Conservation (phyloP, 1,284 basidiomycete species). For the Cryptococcus maquisensis region DNA sequence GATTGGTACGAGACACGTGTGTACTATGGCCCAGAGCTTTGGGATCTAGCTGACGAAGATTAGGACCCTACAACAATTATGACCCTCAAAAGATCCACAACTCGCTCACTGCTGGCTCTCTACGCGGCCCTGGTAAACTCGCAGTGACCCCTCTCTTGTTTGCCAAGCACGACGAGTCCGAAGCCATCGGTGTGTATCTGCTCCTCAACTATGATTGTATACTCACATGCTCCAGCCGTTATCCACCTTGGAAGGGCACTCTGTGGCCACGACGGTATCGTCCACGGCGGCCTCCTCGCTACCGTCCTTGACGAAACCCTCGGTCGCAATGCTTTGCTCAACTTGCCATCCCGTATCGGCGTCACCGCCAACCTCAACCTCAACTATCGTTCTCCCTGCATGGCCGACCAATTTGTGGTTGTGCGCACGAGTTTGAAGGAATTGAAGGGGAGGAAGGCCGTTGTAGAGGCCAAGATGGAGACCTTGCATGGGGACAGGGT, state of each 20-base stretch:
- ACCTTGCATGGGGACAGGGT: constrained; percentile 71
- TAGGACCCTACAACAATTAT: constrained; percentile 65
- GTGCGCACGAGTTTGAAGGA: constrained; percentile 60
- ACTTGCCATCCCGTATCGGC: constrained; percentile 83
- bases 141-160: constrained; percentile 72
- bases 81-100: constrained; percentile 66
- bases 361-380: constrained; percentile 79
- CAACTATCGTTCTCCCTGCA: constrained; percentile 73
- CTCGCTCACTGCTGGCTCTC: constrained; percentile 75
- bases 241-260: constrained; percentile 78
- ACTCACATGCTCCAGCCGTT: constrained; percentile 50
- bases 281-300: constrained; percentile 88
- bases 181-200: constrained; percentile 53
- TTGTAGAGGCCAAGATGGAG: constrained; percentile 68
- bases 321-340: constrained; percentile 73
- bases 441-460: constrained; percentile 55
- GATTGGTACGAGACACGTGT: constrained; percentile 49
- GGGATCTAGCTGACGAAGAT: constrained; percentile 1
- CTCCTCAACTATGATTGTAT: background rate
- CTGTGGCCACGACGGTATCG: constrained; percentile 85
- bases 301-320: constrained; percentile 85
- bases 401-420: constrained; percentile 66
- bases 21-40: background rate
- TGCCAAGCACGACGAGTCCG: constrained; percentile 67
- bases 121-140: constrained; percentile 78